Base-by-base conservation (phyloP, 257 asterid genomes). In the Lithospermum erythrorhizon region DNA sequence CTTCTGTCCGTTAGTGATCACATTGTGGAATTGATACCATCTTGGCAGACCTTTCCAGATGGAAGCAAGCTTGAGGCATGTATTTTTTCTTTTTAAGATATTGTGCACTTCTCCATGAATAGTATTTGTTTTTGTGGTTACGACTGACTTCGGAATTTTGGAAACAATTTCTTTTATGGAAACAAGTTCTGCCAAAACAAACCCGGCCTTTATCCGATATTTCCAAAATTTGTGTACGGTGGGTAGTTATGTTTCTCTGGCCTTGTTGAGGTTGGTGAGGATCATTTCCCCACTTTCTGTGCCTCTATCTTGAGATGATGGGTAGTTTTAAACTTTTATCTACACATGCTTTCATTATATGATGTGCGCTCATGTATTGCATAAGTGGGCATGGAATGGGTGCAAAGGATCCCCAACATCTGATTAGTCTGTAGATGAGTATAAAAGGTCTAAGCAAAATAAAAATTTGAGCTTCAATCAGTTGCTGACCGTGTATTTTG, bases 11-110 rank as follows among this genome's bases (percentile, higher is more conserved):
- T 85, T 49, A 83, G 95, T 52, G 87, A 88, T 77, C 86, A 88
- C 72, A 79, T 88, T 74, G 95, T 88, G 14, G 94, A 88, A 62
- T 63, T 88, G 68, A 81, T 69, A 58, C 96, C 96, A 1, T 76
- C 87, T 68, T 77, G 79, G 79, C 94, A 88, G 69, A 88, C 88
- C 63, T 85, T 88, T 69, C 84, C 94, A 0, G 95, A 85, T 68
- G 96, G 95, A 69, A 83, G 76, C 73, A 80, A 78, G 55, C 87
- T 83, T 6, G 96, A 88, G 94, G 96, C 83, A 55, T 23, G 22
- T 52, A 68, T 69, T 47, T 24, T 45, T 32, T 9, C 27, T 17
- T 15, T n/a, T 68, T 49, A 32, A 23, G 16, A 32, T 13, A 6
- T n/a, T n/a, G n/a, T n/a, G n/a, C n/a, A n/a, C n/a, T n/a, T 65